phyloP scores from a whole-genome alignment of 2,329 filamentous ascomycete species.

The Penicillium sp. region DNA sequence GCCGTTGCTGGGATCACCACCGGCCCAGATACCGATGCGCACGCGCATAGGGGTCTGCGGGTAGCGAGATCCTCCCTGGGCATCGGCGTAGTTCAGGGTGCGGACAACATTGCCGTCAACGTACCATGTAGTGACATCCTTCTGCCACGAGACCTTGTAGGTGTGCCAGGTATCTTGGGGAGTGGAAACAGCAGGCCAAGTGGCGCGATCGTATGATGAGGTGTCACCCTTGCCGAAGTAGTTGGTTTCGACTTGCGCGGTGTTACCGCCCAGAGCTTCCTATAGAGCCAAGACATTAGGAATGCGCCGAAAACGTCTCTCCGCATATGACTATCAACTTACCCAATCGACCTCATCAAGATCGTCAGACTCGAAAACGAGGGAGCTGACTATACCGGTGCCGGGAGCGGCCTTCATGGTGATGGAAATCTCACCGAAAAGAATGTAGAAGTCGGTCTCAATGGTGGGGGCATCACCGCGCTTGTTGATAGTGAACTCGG shows the following conservation, averaged over 20 bases:
- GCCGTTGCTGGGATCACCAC: conserved; percentile 48
- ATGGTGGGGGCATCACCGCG: conserved; percentile 83
- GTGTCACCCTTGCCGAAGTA: conserved; percentile 95
- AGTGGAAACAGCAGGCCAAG: conserved; percentile 62
- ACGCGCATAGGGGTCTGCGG: conserved; percentile 71
- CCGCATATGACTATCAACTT: conserved; percentile 57
- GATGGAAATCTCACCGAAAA: conserved; percentile 89
- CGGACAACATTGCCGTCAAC: conserved; percentile 61
- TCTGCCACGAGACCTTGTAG: conserved; percentile 61
- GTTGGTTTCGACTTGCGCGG: conserved; percentile 64
- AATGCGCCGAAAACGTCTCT: conserved; percentile 53
- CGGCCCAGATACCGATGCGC: conserved; percentile 66
- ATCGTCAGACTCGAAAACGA: conserved; percentile 87
- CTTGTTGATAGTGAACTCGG: conserved; percentile 70
- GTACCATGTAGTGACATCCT: conserved; percentile 59
- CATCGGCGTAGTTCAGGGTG: conserved; percentile 57
- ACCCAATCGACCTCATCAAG: conserved; percentile 97
- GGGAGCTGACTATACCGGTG: conserved; percentile 83
- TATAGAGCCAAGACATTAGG: conserved; percentile 21
- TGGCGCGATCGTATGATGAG: conserved; percentile 71
- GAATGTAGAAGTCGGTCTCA: conserved; percentile 89
- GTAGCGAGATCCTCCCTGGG: conserved; percentile 55
- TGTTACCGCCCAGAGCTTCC: conserved; percentile 38
- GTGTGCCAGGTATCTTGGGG: conserved; percentile 51
- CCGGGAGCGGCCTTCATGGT: conserved; percentile 81